Percentiles rank a stretch among this genome's conserved stretches.
These are phyloP conservation scores for Floccularia luteovirens DNA, from an alignment of 768 basidiomycete genomes.

Conservation along the genomic window DNA sequence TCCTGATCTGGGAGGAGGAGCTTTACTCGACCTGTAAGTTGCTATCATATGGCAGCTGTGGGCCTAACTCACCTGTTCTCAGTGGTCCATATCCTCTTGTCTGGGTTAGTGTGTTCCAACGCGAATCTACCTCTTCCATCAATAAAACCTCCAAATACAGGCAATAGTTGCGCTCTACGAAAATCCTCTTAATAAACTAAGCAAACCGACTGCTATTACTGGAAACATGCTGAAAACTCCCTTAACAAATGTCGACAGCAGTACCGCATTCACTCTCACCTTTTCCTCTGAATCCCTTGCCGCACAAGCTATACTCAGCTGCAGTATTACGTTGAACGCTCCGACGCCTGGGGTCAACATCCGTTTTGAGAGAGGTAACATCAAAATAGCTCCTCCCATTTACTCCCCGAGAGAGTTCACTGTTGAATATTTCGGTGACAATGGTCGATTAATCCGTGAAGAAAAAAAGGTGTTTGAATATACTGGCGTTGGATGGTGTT, in stretches of 20 bases:
- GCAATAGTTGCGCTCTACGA: conserved; percentile 76
- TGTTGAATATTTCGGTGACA: conserved; percentile 50
- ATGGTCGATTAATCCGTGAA: conserved; percentile 40
- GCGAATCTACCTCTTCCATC: background rate
- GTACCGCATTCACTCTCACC: conserved; percentile 66
- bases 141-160: conserved; percentile 22
- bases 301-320: conserved; percentile 68
- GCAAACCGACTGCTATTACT: conserved; percentile 48
- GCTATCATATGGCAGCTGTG: background rate
- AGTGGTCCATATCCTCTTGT: conserved; percentile 80
- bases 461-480: conserved; percentile 54
- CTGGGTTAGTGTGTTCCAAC: conserved; percentile 43
- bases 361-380: conserved; percentile 68
- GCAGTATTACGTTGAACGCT: conserved; percentile 50
- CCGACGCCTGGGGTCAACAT: conserved; percentile 51
- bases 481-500: conserved; percentile 71
- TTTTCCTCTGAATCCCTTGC: conserved; percentile 53
- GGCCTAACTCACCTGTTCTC: background rate
- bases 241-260: conserved; percentile 71
- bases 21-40: conserved; percentile 73
- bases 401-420: conserved; percentile 61
- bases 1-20: conserved; percentile 76
- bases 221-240: conserved; percentile 76
- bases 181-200: conserved; percentile 60
- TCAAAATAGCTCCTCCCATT: conserved; percentile 57